phyloP scores from a whole-genome alignment of 2,329 filamentous ascomycete species.

The Biscogniauxia sp. region DNA sequence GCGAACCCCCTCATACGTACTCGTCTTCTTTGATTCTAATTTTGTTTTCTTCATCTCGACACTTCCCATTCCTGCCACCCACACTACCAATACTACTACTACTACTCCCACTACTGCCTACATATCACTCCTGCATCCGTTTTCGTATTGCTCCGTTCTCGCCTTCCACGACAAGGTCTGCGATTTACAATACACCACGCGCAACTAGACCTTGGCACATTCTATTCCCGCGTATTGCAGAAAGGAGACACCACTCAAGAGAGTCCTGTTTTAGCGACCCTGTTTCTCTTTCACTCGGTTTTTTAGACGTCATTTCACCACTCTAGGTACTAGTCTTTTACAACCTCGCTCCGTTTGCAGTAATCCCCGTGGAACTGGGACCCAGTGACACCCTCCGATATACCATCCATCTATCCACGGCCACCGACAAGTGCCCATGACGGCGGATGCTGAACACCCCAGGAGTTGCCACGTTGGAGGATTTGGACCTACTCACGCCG shows the following conservation, averaged over 20 bases:
- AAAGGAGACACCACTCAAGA: too few relatives aligned
- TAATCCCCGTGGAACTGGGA: too few relatives aligned
- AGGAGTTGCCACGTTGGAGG: slow-evolving; percentile 28
- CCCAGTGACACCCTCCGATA: background rate
- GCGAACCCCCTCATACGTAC: slow-evolving; percentile 5
- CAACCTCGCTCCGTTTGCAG: background rate
- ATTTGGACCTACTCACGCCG: slow-evolving; percentile 10
- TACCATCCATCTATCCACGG: background rate
- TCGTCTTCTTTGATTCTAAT: background rate
- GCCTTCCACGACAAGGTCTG: background rate
- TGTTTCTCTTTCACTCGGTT: too few relatives aligned
- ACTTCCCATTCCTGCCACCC: slow-evolving; percentile 3
- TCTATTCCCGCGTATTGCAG: too few relatives aligned
- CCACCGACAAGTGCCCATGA: slow-evolving; percentile 19
- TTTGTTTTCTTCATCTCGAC: background rate
- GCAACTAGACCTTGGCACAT: background rate
- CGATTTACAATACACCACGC: background rate
- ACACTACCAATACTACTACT: background rate
- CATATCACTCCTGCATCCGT: too few relatives aligned
- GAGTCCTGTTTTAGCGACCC: too few relatives aligned
- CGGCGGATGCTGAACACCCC: slow-evolving; percentile 12
- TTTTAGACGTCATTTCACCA: too few relatives aligned
- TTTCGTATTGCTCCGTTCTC: background rate
- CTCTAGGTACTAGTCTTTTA: too few relatives aligned
- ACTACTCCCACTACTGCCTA: too few relatives aligned